A percentile compares a stretch with the other conserved stretches of the same genome.
Conservation (phyloP, 345 rosid species). For the Fremontodendron californicum region DNA sequence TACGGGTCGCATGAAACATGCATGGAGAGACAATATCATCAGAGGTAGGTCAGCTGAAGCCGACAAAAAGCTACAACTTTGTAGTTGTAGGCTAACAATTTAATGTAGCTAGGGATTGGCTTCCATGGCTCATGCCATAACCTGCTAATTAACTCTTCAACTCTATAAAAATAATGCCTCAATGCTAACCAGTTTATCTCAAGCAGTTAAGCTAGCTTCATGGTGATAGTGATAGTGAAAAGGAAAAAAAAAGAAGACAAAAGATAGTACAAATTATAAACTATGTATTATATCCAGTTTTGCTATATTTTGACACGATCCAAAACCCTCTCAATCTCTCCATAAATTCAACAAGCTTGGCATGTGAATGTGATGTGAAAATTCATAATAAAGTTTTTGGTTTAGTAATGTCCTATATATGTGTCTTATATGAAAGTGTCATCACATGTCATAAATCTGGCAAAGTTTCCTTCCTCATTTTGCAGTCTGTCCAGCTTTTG, state of each 20-base stretch:
- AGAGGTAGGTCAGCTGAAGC: background rate
- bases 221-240: background rate
- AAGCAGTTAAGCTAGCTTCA: background rate
- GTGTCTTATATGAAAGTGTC: background rate
- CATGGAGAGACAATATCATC: slow-evolving; percentile 7
- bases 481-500: background rate
- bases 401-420: background rate
- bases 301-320: background rate
- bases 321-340: background rate
- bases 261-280: background rate
- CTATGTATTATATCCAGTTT: background rate
- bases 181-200: background rate
- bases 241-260: background rate
- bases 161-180: background rate
- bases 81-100: background rate
- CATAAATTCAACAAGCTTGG: background rate
- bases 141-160: background rate
- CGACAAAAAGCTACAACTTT: background rate
- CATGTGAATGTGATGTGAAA: background rate
- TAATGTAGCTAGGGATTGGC: background rate
- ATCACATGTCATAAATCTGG: background rate
- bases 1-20: background rate
- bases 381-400: background rate
- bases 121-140: too few relatives aligned
- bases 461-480: background rate